Evolutionary conservation across 805 yeast species (phyloP), one percentile per base, ranked within the genome.

Genomic region (Myxozyma sirexii): DNA sequence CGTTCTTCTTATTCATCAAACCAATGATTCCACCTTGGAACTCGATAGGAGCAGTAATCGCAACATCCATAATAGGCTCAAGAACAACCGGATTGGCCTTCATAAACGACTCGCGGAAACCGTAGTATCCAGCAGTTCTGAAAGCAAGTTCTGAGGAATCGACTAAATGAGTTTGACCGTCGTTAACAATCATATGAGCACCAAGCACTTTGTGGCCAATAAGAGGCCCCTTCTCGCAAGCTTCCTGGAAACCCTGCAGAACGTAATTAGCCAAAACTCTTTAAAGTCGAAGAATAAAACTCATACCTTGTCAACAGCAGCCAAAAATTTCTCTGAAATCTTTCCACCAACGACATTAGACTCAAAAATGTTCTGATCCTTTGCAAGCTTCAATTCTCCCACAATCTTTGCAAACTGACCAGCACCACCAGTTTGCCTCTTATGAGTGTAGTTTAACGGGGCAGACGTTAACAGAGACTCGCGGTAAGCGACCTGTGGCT

Each of bases 361-460:
- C 71, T 87, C 84, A 75, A 93, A 94, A 67, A 78, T 78, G 75
- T 92, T 92, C 47, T 51, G 56, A 24, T 82, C 84, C 33, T 68
- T 72, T n/a, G 21, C 37, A 72, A 56, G 91, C 84, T 5, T 80
- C 76, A 77, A 92, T 74, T 58, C 79, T 82, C 73, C 99, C 98
- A 75, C 91, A 87, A 71, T 97, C 79, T 92, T 86, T 76, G 97
- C 99, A 73, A 85, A 94, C 80, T 94, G 99, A 78, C 99, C 99
- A 67, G 98, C 96, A 83, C 99, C 99, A 76, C 99, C 99, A 72
- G 93, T 83, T 80, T 94, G 99, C 74, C 91, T 93, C 83, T 94
- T 94, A 80, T 93, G 98, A 29, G 97, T 87, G 78, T 87, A 90
- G 74, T 94, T 98, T 71, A 94, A 93, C 13, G 84, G 80, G 31